phyloP scores from a whole-genome alignment of 306 rosid species.

The Geum urbanum region DNA sequence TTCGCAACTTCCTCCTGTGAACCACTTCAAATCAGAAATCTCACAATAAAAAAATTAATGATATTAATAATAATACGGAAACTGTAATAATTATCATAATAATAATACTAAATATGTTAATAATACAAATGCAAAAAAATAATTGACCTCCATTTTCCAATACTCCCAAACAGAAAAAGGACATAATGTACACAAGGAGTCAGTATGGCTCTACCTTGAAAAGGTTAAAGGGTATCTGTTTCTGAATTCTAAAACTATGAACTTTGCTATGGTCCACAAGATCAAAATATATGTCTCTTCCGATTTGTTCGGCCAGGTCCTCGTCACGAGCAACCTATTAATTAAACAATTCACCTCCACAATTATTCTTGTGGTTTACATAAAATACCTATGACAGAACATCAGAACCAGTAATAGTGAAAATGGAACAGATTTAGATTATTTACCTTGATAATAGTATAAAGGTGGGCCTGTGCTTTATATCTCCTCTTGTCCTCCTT shows the following conservation, averaged over 20 bases:
- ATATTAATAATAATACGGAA: neutral
- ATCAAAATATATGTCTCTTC: conserved; percentile 85
- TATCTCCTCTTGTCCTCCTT: conserved; percentile 84
- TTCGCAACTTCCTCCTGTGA: conserved; percentile 81
- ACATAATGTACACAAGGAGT: neutral
- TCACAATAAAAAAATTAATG: neutral
- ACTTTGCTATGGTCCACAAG: conserved; percentile 96
- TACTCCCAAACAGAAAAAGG: conserved; percentile 8
- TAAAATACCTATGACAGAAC: too few species aligned
- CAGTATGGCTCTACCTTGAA: conserved; percentile 59
- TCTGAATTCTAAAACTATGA: conserved; percentile 75
- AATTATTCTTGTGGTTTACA: too few species aligned
- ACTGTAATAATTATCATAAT: neutral
- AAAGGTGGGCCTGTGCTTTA: conserved; percentile 83
- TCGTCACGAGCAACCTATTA: conserved; percentile 78
- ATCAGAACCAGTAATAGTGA: neutral
- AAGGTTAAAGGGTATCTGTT: conserved; percentile 56
- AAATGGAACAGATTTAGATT: conserved; percentile 7
- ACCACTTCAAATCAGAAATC: conserved; percentile 17
- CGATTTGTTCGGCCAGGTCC: conserved; percentile 70
- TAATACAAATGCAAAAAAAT: neutral
- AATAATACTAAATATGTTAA: neutral
- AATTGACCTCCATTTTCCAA: neutral
- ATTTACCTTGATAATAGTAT: conserved; percentile 76
- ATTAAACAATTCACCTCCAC: conserved; percentile 2